Base-by-base conservation (phyloP, 495 filamentous ascomycete species). In the Penicillium herquei region DNA sequence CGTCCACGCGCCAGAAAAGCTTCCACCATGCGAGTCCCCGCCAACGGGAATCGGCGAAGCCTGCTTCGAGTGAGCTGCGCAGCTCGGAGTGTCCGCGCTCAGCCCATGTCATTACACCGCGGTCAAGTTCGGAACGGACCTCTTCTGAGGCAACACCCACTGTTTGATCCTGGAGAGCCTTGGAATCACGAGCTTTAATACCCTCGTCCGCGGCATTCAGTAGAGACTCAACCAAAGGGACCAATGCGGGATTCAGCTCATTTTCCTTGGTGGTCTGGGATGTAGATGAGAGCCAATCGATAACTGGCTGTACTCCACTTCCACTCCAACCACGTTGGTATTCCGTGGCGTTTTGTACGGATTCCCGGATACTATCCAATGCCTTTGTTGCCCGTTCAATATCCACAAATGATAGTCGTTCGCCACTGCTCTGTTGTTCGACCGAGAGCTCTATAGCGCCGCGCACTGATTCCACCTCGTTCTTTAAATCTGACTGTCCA, bases 1-100 rank as follows among this genome's bases (percentile, higher is more conserved):
- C 93, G 68, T 98, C 94, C 43, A 90, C 90, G 11, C 88, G 86
- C 91, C 91, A 97, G 64, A 96, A 86, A 11, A 98, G 83, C 66
- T 95, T 96, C 89, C 90, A 98, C 94, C 93, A 98, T 9, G 81
- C 79, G 1, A 96, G 75, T 14, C 83, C 86, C 3, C 78, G 77
- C 93, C 93, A 98, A 26, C 80, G 70, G 39, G 73, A 76, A 37
- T 83, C 83, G 11, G 80, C 68, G 61, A 96, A 93, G 5, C 88
- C 91, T 33, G 76, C 67, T 52, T 91, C 86, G 1, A 98, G 84
- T 33, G 87, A 81, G 56, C 86, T 78, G 46, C 89, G 87, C 6
- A 98, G 81, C 63, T 98, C 93, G 1, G 83, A 81, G 65, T 98
- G 94, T 2, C 87, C 89, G 17, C 73, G 70, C 63, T 93, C 84